A percentile compares a stretch with the other conserved stretches of the same genome.
Evolutionary conservation across 2,329 filamentous ascomycete species (phyloP).

Genomic region (Fonsecaea pedrosoi): DNA sequence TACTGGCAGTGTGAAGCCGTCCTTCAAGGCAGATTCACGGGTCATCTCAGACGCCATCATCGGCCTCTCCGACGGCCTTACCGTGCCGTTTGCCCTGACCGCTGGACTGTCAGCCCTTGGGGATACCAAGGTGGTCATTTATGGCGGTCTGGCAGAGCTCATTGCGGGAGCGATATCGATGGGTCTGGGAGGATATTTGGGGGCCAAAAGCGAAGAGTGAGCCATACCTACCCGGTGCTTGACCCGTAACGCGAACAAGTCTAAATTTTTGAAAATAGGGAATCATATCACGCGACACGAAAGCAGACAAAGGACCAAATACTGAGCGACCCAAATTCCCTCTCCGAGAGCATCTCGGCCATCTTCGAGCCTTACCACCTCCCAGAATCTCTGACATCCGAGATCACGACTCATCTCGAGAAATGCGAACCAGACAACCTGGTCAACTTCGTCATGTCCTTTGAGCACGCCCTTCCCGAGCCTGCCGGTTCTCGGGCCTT

Average conservation of each 20-base stretch:
- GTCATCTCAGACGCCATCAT: slow-evolving; percentile 67
- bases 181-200: slow-evolving; percentile 77
- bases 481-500: slow-evolving; percentile 49
- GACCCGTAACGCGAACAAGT: background rate
- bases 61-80: slow-evolving; percentile 78
- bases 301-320: slow-evolving; percentile 46
- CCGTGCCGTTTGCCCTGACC: slow-evolving; percentile 79
- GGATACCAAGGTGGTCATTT: slow-evolving; percentile 70
- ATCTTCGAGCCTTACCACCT: slow-evolving; percentile 49
- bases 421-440: background rate
- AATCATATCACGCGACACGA: slow-evolving; percentile 33
- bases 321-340: slow-evolving; percentile 52
- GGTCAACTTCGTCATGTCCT: slow-evolving; percentile 33
- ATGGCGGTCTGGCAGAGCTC: slow-evolving; percentile 75
- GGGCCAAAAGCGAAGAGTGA: slow-evolving; percentile 59
- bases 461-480: slow-evolving; percentile 23
- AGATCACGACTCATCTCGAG: background rate
- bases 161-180: slow-evolving; percentile 78
- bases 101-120: slow-evolving; percentile 70
- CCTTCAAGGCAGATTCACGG: slow-evolving; percentile 10
- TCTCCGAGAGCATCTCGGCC: slow-evolving; percentile 55
- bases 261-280: slow-evolving; percentile 28
- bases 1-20: background rate
- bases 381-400: background rate
- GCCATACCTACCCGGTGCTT: slow-evolving; percentile 26